Conservation (phyloP, 345 rosid species). For the Microthlaspi erraticum region DNA sequence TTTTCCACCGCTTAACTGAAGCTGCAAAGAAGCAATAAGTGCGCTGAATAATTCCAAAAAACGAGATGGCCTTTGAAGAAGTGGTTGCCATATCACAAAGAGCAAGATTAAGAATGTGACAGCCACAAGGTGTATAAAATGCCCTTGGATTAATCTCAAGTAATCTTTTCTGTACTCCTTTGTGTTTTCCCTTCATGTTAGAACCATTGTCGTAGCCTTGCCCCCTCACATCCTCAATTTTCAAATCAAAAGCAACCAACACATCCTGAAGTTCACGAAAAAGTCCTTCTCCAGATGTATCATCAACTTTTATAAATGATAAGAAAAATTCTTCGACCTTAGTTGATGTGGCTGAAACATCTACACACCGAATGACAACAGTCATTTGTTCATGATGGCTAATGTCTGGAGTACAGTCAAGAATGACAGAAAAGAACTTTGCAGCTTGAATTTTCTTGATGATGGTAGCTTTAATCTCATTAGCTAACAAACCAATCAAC, state of each 20-base stretch:
- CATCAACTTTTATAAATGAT: not conserved
- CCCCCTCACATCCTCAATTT: not conserved
- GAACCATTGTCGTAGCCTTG: not conserved
- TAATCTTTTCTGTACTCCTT: not conserved
- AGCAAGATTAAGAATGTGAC: not conserved
- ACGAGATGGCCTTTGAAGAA: not conserved
- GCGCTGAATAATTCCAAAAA: not conserved
- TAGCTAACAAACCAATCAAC: slow-evolving; percentile 1
- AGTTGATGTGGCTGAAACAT: not conserved
- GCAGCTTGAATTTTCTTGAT: not conserved
- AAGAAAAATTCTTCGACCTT: not conserved
- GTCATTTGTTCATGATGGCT: not conserved
- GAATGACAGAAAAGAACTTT: not conserved
- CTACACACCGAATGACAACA: not conserved
- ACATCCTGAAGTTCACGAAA: not conserved
- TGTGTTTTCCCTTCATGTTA: not conserved
- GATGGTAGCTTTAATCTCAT: not conserved
- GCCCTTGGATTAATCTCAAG: not conserved
- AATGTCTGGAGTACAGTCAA: not conserved
- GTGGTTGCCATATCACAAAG: not conserved
- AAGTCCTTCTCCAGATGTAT: not conserved
- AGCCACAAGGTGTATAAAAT: slow-evolving; percentile 10
- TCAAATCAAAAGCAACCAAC: not conserved
- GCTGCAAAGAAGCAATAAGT: not conserved
- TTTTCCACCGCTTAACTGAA: not conserved